A percentile compares a stretch with the other conserved stretches of the same genome.
phyloP scores from a whole-genome alignment of 2,329 filamentous ascomycete species.

The Cordyceps farinosa region DNA sequence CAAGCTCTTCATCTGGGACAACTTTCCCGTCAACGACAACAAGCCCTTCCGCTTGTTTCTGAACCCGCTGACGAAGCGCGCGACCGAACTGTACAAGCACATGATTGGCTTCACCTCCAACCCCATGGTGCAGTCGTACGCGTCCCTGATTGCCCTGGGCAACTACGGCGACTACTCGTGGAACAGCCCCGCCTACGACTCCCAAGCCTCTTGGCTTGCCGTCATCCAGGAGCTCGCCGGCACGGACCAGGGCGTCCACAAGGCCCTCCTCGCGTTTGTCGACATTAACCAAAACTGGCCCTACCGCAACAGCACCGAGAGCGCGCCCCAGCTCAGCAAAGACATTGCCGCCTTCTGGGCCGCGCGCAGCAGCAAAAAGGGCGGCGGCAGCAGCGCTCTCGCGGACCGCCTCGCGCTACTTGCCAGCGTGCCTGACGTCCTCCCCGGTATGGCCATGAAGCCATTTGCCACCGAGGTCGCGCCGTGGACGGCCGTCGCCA shows the following conservation, averaged over 20 bases:
- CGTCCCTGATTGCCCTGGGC: constrained; percentile 19
- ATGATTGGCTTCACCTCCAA: constrained; percentile 21
- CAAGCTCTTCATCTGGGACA: constrained; percentile 22
- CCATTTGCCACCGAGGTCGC: constrained; percentile 17
- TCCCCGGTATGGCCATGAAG: constrained; percentile 19
- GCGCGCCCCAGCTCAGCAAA: constrained; percentile 18
- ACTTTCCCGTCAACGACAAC: constrained; percentile 21
- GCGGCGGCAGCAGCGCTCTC: constrained; percentile 4
- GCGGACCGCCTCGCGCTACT: constrained; percentile 12
- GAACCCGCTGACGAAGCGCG: constrained; percentile 19
- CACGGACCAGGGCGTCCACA: not conserved
- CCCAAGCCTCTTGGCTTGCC: constrained; percentile 12
- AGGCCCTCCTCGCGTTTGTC: constrained; percentile 16
- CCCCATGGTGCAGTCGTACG: constrained; percentile 22
- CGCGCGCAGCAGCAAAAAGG: constrained; percentile 9
- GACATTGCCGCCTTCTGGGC: constrained; percentile 19
- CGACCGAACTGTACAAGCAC: constrained; percentile 17
- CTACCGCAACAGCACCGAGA: constrained; percentile 16
- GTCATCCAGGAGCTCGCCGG: constrained; percentile 19
- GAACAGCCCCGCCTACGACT: constrained; percentile 17
- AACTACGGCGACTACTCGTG: constrained; percentile 21
- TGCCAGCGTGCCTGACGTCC: constrained; percentile 6
- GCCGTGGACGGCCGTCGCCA: constrained; percentile 17
- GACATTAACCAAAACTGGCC: constrained; percentile 22
- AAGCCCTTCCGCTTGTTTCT: constrained; percentile 19